These are phyloP conservation scores for Verticillium isaacii DNA, from an alignment of 2,329 filamentous ascomycete genomes.

Conservation along the genomic window DNA sequence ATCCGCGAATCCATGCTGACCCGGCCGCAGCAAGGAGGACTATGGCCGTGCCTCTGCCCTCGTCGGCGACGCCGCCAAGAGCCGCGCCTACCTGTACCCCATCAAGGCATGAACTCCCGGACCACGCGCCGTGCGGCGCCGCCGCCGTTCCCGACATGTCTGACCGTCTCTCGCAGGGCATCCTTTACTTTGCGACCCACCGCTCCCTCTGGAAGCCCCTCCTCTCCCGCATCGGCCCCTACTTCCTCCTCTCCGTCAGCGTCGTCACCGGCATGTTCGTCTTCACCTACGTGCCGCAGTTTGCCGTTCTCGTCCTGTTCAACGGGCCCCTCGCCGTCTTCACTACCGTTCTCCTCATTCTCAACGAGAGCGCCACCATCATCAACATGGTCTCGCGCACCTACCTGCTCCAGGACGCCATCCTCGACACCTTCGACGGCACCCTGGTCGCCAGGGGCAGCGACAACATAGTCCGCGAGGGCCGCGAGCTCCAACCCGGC, in stretches of 20 bases:
- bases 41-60: conserved; percentile 60
- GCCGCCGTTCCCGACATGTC: background rate
- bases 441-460: conserved; percentile 49
- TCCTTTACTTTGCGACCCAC: conserved; percentile 54
- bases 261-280: conserved; percentile 82
- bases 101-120: conserved; percentile 44
- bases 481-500: conserved; percentile 66
- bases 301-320: conserved; percentile 76
- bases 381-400: conserved; percentile 56
- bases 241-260: conserved; percentile 63
- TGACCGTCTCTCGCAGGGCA: conserved; percentile 37
- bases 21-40: conserved; percentile 57
- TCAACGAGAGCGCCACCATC: conserved; percentile 57
- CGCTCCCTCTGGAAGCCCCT: conserved; percentile 55
- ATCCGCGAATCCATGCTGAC: conserved; percentile 8
- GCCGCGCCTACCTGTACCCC: conserved; percentile 71
- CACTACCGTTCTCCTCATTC: conserved; percentile 64
- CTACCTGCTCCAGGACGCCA: conserved; percentile 74
- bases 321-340: conserved; percentile 78
- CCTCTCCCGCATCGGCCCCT: conserved; percentile 50
- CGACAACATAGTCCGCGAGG: conserved; percentile 62
- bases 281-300: conserved; percentile 81
- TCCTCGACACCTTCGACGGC: conserved; percentile 87
- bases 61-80: conserved; percentile 65
- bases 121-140: background rate